Base-by-base conservation (phyloP, 129 eudicot genomes). In the Mikania micrantha region DNA sequence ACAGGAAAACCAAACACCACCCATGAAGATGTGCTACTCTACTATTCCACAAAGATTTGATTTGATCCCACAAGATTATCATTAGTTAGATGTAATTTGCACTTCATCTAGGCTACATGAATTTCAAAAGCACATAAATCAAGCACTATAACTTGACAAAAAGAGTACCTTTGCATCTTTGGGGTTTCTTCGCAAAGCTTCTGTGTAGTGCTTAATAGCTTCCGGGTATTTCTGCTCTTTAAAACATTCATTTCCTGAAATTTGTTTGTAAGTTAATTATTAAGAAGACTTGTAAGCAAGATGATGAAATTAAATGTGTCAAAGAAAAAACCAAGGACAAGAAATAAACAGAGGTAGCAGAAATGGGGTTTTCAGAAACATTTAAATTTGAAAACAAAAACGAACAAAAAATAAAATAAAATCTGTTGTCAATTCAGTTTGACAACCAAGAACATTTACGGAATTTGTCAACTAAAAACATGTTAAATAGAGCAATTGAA, bases 161-260 rank as follows among this genome's bases (percentile, higher is more conserved):
- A 9, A n/a, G 53, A 54, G 17, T 74, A 89, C 99, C 93, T 78
- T 94, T 0, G 84, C 83, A 49, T 94, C 99, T 50, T 83, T 83
- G 24, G 99, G 99, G 44, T 94, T 94, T 77, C 99, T 85, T 82
- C 77, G 83, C 65, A 94, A 71, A 9, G 99, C 78, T 85, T 94
- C 99, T 0, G 93, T 82, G 77, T 94, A 94, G 71, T 90, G 99
- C 78, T 64, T 83, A 28, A 90, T 58, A 32, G 99, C 99, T 52
- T 94, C 99, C 0, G 99, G 99, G 29, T 89, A 94, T 77, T 89
- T 89, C 81, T 82, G 90, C 76, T 89, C 91, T 80, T 94, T 94
- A 58, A 94, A 94, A 68, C 5, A 83, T 74, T 94, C 94, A 62
- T 94, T 94, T 11, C 99, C 99, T 93, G 68, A 57, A 17, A 53